Evolutionary conservation across 306 rosid species (phyloP).

Genomic region (Abrus precatorius): DNA sequence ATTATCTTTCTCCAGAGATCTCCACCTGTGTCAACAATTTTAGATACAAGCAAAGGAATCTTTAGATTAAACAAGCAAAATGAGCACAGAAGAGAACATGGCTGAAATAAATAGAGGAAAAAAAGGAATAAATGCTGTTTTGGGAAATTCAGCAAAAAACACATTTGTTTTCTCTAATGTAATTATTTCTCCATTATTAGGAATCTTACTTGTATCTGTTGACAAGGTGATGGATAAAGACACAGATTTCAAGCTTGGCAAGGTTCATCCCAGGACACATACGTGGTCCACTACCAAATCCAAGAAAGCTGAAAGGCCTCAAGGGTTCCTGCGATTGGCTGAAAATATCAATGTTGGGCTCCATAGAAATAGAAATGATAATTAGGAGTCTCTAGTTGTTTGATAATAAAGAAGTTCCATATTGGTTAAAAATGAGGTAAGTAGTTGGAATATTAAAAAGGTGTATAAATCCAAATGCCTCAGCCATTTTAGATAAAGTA

Average conservation of each 20-base stretch:
- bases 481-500: too few relatives aligned
- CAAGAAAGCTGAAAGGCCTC: slow-evolving; percentile 79
- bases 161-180: not conserved
- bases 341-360: not conserved
- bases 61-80: slow-evolving; percentile 2
- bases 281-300: slow-evolving; percentile 90
- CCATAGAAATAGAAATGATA: not conserved
- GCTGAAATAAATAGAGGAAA: not conserved
- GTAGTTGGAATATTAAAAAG: too few relatives aligned
- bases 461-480: too few relatives aligned
- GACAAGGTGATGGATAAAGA: slow-evolving; percentile 84
- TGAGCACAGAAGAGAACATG: not conserved
- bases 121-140: not conserved
- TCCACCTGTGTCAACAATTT: slow-evolving; percentile 68
- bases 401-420: too few relatives aligned
- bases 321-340: slow-evolving; percentile 64
- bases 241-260: slow-evolving; percentile 82
- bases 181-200: not conserved
- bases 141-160: not conserved
- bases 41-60: not conserved
- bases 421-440: too few relatives aligned
- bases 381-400: too few relatives aligned
- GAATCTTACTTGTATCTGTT: slow-evolving; percentile 69
- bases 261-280: slow-evolving; percentile 95
- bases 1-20: slow-evolving; percentile 69